These are phyloP conservation scores for Colletotrichum sp. DNA, from an alignment of 2,329 filamentous ascomycete genomes.

Conservation along the genomic window DNA sequence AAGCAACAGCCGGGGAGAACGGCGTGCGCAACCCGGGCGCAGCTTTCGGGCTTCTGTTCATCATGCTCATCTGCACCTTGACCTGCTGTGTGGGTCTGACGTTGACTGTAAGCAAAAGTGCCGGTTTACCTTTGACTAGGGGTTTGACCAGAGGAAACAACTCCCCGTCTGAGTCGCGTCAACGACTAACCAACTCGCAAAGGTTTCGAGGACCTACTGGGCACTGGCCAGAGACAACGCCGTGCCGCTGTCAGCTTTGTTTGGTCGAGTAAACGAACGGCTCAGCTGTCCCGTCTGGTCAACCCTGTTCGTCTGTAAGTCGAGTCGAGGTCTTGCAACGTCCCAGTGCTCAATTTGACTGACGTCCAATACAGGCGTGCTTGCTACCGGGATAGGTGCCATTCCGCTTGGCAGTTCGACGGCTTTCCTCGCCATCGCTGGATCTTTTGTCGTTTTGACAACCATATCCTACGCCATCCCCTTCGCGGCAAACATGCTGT, in stretches of 20 bases:
- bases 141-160: not conserved
- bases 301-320: conserved; percentile 53
- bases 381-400: conserved; percentile 59
- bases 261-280: conserved; percentile 46
- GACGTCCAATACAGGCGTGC: conserved; percentile 29
- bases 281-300: conserved; percentile 65
- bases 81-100: conserved; percentile 56
- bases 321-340: not conserved
- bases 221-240: conserved; percentile 64
- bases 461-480: conserved; percentile 58
- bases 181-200: not conserved
- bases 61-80: conserved; percentile 56
- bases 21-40: conserved; percentile 53
- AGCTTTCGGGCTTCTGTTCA: conserved; percentile 61
- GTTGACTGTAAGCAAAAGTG: conserved; percentile 42
- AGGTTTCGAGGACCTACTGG: conserved; percentile 48
- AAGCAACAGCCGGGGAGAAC: conserved; percentile 51
- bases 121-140: not conserved
- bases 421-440: conserved; percentile 62
- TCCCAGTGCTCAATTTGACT: no score
- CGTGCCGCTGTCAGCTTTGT: conserved; percentile 52
- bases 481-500: conserved; percentile 55
- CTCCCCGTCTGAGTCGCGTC: not conserved
- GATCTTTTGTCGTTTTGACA: conserved; percentile 62
- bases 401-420: conserved; percentile 60